Base-by-base conservation (phyloP, 225 moss, liverwort and hornwort species). In the Lunularia cruciata region DNA sequence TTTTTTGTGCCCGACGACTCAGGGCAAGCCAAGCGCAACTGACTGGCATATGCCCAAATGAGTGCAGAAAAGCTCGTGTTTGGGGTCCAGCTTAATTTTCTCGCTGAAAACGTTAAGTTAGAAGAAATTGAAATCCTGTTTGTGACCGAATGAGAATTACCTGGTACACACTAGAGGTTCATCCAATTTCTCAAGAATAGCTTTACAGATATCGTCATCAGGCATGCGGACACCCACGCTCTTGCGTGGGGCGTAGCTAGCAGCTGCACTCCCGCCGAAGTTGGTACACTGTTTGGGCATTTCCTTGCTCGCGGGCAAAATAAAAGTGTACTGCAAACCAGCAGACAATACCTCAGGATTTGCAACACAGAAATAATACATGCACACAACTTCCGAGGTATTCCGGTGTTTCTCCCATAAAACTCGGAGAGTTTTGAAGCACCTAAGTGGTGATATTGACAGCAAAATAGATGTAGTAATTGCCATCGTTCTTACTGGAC, bases 231-330 rank as follows among this genome's bases (percentile, higher is more conserved):
- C 83, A 34, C 81, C 81, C n/a, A 81, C 81, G 69, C 81, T 81
- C 72, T 76, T 81, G 57, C 81, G 76, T 43, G 81, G 81, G 57
- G 95, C 95, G 73, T 90, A 95, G 77, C 92, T 95, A 5, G 86
- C 52, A 46, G 88, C 87, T 30, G 90, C 84, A 77, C 86, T 95
- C 52, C 95, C 95, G 76, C 95, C 95, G 63, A 88, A 92, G 22
- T 83, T 90, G 11, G 83, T 86, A 71, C 95, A 95, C 67, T 92
- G 92, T 84, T 95, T 95, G 48, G 92, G 95, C 90, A 95, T 87
- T 60, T 92, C 92, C 78, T 92, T 95, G 78, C 92, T 95, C 31
- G 92, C 90, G 28, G 88, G 87, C 66, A 95, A 77, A 70, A 95
- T 92, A 60, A 95, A 92, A 2, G 95, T 95, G 67, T 87, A 95